Percentiles rank a stretch among this genome's conserved stretches.
phyloP scores from a whole-genome alignment of 495 filamentous ascomycete species.

The Penicillium maclennaniae region DNA sequence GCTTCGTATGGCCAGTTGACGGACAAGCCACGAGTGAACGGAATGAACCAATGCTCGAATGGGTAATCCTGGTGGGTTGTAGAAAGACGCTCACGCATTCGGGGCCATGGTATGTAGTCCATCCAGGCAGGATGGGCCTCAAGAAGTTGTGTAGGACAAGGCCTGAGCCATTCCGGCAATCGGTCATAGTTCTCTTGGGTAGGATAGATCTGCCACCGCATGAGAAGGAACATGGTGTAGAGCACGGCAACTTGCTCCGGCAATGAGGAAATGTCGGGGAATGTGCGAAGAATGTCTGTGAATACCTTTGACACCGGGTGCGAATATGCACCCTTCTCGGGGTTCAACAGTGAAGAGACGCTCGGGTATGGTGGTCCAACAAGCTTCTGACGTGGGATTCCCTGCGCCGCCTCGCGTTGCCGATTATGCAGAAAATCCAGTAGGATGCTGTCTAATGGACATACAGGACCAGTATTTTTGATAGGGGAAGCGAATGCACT shows the following conservation, averaged over 20 bases:
- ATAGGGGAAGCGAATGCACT: slow-evolving; percentile 48
- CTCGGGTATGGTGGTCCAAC: slow-evolving; percentile 72
- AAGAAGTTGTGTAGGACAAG: slow-evolving; percentile 57
- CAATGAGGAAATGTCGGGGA: slow-evolving; percentile 62
- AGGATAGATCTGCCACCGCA: slow-evolving; percentile 77
- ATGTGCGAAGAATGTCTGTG: slow-evolving; percentile 72
- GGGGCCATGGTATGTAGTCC: slow-evolving; percentile 71
- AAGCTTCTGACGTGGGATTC: slow-evolving; percentile 55
- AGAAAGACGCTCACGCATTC: slow-evolving; percentile 63
- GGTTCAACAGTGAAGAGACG: slow-evolving; percentile 69
- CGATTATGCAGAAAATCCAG: slow-evolving; percentile 71
- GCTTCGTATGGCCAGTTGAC: slow-evolving; percentile 78
- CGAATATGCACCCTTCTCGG: slow-evolving; percentile 52
- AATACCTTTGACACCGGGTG: slow-evolving; percentile 79
- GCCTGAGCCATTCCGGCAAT: slow-evolving; percentile 63
- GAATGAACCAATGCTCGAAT: slow-evolving; percentile 77
- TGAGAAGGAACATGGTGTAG: slow-evolving; percentile 78
- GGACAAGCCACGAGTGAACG: slow-evolving; percentile 66
- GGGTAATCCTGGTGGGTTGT: slow-evolving; percentile 45
- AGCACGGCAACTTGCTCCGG: slow-evolving; percentile 76
- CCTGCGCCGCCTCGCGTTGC: slow-evolving; percentile 59
- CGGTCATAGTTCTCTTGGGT: slow-evolving; percentile 70
- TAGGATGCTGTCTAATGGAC: slow-evolving; percentile 68
- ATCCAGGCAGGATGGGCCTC: slow-evolving; percentile 70
- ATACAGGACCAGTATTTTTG: slow-evolving; percentile 59